These are phyloP conservation scores for Cryphonectria nitschkei DNA, from an alignment of 2,329 filamentous ascomycete species.

Conservation along the genomic window DNA sequence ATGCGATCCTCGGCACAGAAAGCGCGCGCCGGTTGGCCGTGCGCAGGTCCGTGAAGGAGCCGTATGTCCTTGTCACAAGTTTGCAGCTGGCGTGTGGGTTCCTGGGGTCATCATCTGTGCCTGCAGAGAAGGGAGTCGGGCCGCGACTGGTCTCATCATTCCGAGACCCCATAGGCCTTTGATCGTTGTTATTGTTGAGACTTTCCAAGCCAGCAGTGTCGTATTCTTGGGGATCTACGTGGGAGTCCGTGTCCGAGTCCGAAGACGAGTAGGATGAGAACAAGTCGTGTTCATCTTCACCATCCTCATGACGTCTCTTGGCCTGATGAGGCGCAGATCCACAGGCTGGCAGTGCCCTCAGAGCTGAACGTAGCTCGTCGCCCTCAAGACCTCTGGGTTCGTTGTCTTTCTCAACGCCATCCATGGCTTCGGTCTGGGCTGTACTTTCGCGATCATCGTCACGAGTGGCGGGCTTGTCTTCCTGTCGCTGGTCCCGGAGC, in stretches of 20 bases:
- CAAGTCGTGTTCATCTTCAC: not conserved
- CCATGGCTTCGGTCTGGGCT: not conserved
- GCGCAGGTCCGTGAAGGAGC: constrained; percentile 16
- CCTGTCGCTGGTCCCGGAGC: not conserved
- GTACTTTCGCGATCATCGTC: not conserved
- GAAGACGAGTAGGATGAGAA: not conserved
- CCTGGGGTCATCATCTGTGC: not conserved
- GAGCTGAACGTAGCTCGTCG: not conserved
- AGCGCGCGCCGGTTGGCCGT: constrained; percentile 19
- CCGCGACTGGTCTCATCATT: not conserved
- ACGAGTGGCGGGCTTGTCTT: not conserved
- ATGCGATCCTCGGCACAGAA: constrained; percentile 9
- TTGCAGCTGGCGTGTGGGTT: constrained; percentile 7
- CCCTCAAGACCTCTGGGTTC: not conserved
- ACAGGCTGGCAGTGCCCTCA: not conserved
- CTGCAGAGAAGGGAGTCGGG: not conserved
- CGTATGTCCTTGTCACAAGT: not conserved
- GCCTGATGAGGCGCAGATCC: not conserved
- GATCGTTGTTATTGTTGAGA: not conserved
- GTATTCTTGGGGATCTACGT: not conserved
- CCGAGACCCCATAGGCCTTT: not conserved
- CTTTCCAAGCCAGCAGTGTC: not conserved
- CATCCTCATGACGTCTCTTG: not conserved
- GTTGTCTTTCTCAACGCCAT: not conserved
- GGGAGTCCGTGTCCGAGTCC: not conserved